Evolutionary conservation across 1,139 yeast genomes (phyloP).

Genomic region (Sugiyamaella pinicola): DNA sequence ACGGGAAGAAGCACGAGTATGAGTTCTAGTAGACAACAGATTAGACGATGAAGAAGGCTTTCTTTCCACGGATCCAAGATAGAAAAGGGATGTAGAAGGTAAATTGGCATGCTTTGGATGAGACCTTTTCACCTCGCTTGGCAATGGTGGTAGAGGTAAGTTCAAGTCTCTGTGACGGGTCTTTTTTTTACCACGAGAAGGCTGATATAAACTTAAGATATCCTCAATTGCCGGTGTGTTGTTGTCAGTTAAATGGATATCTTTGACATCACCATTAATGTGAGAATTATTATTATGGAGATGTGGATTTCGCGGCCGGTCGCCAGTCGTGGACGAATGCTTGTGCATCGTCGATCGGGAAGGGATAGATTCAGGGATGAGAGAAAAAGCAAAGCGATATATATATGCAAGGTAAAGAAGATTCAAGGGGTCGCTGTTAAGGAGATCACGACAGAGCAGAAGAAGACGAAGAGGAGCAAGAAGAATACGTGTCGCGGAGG

Average conservation of each 20-base stretch:
- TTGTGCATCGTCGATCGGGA: constrained; percentile 18
- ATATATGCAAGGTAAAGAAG: not conserved
- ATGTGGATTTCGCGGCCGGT: constrained; percentile 7
- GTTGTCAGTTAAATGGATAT: not conserved
- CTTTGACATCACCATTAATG: constrained; percentile 3
- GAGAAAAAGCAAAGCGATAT: constrained; percentile 1
- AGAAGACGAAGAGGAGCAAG: not conserved
- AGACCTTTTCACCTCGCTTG: constrained; percentile 5
- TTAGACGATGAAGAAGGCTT: constrained; percentile 4
- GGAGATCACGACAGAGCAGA: not conserved
- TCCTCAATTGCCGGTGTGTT: not conserved
- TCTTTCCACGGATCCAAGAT: constrained; percentile 7
- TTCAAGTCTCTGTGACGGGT: constrained; percentile 1
- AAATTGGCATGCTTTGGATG: constrained; percentile 7
- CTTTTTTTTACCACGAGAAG: not conserved
- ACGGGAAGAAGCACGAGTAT: constrained; percentile 6
- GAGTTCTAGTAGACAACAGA: not conserved
- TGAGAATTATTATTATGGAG: constrained; percentile 11
- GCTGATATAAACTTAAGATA: not conserved
- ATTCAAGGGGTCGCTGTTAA: constrained; percentile 1
- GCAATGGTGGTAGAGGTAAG: constrained; percentile 16
- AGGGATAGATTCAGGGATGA: constrained; percentile 8
- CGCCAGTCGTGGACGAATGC: constrained; percentile 11
- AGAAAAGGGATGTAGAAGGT: constrained; percentile 1
- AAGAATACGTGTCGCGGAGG: not conserved